Conservation (phyloP, 331 rosid genomes). For the Spiraea crenata region DNA sequence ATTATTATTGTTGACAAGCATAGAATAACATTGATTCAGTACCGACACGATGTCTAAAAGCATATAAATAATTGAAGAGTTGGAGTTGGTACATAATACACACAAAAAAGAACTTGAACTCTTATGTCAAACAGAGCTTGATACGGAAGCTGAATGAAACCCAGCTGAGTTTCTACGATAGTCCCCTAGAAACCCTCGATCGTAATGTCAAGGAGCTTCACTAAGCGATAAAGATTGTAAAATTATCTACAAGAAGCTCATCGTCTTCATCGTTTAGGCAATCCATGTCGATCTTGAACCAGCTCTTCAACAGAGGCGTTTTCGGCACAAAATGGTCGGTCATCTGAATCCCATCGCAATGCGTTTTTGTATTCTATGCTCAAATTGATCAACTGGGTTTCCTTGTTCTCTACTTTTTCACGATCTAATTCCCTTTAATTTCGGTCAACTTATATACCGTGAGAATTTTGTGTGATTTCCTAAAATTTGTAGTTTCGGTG, state of each 20-base stretch:
- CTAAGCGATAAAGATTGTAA: background rate
- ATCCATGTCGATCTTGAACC: conserved; percentile 85
- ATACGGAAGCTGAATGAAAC: background rate
- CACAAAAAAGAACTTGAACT: background rate
- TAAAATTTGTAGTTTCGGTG: background rate
- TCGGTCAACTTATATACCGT: conserved; percentile 1
- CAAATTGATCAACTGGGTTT: background rate
- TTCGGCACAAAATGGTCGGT: conserved; percentile 83
- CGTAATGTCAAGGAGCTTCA: background rate
- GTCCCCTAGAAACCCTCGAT: background rate
- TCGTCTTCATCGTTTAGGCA: background rate
- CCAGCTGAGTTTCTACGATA: background rate
- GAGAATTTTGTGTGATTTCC: background rate
- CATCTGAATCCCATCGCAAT: background rate
- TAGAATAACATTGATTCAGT: no score
- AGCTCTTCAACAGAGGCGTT: conserved; percentile 90
- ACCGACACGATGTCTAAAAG: no score
- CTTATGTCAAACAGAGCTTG: conserved; percentile 7
- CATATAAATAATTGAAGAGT: background rate
- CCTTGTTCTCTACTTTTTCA: background rate
- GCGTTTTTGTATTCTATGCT: background rate
- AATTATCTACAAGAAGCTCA: background rate
- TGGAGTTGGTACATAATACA: background rate
- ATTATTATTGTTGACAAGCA: no score
- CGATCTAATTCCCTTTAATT: conserved; percentile 7